Evolutionary conservation across 78 protist species (phyloP).

Genomic region (Bigelowiella natans): DNA sequence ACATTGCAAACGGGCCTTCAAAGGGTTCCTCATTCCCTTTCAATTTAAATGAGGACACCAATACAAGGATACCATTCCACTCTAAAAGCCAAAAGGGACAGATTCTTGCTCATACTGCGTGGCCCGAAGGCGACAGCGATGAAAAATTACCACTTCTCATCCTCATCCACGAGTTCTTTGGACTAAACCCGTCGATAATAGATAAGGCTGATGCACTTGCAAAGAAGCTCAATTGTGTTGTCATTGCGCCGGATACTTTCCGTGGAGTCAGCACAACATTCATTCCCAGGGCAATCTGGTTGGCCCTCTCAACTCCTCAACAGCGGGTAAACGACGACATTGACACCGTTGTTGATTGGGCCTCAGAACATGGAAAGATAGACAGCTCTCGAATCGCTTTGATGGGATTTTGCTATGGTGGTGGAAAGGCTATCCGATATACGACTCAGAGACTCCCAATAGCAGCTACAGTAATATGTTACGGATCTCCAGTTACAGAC

Average conservation of each 20-base stretch:
- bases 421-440: conserved; percentile 4
- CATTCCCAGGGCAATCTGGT: conserved; percentile 17
- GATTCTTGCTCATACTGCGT: background rate
- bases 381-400: background rate
- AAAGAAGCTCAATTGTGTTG: background rate
- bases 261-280: background rate
- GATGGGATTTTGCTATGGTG: conserved; percentile 20
- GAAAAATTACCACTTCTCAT: background rate
- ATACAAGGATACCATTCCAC: too few species aligned
- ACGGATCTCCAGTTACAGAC: background rate
- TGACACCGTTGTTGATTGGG: background rate
- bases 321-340: background rate
- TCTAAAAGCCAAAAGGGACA: too few species aligned
- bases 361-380: background rate
- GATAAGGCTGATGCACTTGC: background rate
- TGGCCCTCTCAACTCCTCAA: conserved; percentile 3
- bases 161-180: conserved; percentile 4
- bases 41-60: too few species aligned
- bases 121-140: background rate
- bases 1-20: too few species aligned
- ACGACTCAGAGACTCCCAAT: background rate
- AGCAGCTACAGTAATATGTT: background rate
- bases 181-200: background rate
- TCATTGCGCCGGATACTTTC: background rate
- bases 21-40: too few species aligned